A percentile compares a stretch with the other conserved stretches of the same genome.
These are phyloP conservation scores for Colletotrichum falcatum DNA, from an alignment of 2,329 filamentous ascomycete genomes.

Conservation along the genomic window DNA sequence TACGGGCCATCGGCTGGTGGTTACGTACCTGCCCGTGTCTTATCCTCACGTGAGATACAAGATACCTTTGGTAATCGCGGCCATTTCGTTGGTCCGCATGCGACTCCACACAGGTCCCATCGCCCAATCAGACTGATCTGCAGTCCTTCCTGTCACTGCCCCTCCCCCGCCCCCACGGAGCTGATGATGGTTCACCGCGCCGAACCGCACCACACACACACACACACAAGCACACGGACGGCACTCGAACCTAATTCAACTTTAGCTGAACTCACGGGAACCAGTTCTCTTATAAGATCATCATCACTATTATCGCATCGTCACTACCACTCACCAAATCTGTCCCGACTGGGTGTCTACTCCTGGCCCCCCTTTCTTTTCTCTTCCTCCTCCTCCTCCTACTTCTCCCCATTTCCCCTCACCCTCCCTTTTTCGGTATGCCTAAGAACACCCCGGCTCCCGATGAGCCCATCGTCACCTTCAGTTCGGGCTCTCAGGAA, in stretches of 20 bases:
- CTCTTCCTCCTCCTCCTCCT: not conserved
- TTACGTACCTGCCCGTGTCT: too few species aligned
- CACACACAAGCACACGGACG: not conserved
- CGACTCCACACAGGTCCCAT: not conserved
- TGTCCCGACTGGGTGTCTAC: constrained; percentile 17
- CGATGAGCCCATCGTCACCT: constrained; percentile 46
- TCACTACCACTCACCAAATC: not conserved
- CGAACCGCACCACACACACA: constrained; percentile 5
- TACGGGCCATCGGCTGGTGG: too few species aligned
- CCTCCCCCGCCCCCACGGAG: constrained; percentile 10
- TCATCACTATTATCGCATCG: constrained; percentile 5
- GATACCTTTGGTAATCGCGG: constrained; percentile 20
- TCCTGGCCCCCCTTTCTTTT: constrained; percentile 6
- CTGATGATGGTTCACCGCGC: constrained; percentile 11
- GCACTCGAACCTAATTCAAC: constrained; percentile 14
- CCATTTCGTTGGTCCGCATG: constrained; percentile 2
- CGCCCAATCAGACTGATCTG: not conserved
- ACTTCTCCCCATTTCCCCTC: not conserved
- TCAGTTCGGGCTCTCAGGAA: constrained; percentile 46
- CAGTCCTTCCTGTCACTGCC: not conserved
- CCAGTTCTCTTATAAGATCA: not conserved
- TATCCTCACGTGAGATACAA: constrained; percentile 16
- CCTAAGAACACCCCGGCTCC: constrained; percentile 37
- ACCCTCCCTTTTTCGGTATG: constrained; percentile 15
- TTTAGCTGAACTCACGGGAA: constrained; percentile 17